Evolutionary conservation across 2,329 filamentous ascomycete species (phyloP), one percentile per base, ranked within the genome.

Genomic region (Exophiala bonariae): DNA sequence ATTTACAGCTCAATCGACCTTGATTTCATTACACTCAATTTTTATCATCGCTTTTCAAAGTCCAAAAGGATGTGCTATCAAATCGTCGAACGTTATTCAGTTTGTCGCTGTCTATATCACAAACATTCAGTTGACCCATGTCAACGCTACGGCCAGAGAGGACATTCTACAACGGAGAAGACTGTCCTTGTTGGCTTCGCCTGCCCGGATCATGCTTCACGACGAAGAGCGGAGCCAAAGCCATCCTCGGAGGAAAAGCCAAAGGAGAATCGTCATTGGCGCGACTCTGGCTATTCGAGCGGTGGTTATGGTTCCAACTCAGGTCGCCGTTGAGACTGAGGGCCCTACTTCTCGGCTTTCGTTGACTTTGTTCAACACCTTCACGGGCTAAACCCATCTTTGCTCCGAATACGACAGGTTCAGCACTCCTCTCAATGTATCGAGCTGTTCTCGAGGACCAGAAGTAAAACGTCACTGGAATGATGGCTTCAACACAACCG

Each of bases 91-190:
- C 79, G 88, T 49, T 96, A 90, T 75, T 84, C 89, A 45, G 87
- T 86, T 46, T 96, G 90, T 77, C 81, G 83, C 55, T 96, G 90
- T 71, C 78, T 92, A 59, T 95, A 96, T 76, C 89, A 92, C 75
- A 79, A 85, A 63, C 91, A 96, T 66, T 83, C 87, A 38, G 78
- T 96, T 60, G 90, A 96, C 63, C 86, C 87, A 51, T 96, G 90
- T 65, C 76, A 82, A 39, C 76, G 81, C 28, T 89, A 89, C 64
- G 87, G 86, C 51, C 83, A 86, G 50, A 80, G 81, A 40, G 85
- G 85, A 37, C 90, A 96, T 63, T 60, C 61, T 36, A 73, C 91
- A 47, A 81, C 89, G 57, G 83, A 87, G 62, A 85, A 86, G 64
- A 87, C 81, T 5, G 86, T 96, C 41, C 75, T 88, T 16, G 89